A percentile compares a stretch with the other conserved stretches of the same genome.
Evolutionary conservation across 192 early-diverging fungal species (phyloP).

Genomic region (Coemansia sp.): DNA sequence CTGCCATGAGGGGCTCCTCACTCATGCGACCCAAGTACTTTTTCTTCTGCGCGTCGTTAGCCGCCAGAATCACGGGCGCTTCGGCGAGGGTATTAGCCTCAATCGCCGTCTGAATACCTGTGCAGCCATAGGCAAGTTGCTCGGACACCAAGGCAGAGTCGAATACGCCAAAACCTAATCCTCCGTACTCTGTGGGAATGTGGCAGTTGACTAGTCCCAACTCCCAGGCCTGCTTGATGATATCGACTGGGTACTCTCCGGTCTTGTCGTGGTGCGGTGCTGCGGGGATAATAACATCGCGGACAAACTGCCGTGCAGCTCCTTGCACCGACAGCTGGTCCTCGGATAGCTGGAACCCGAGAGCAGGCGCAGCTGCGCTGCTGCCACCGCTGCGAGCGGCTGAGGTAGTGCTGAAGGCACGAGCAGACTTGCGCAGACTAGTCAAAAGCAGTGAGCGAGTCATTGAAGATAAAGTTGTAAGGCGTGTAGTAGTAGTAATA

Average conservation of each 20-base stretch:
- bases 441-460: conserved; percentile 30
- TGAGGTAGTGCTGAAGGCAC: conserved; percentile 41
- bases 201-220: conserved; percentile 91
- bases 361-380: conserved; percentile 10
- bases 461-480: conserved; percentile 19
- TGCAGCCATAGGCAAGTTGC: conserved; percentile 92
- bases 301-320: conserved; percentile 86
- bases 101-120: conserved; percentile 95
- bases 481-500: neutral
- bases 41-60: conserved; percentile 87
- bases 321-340: conserved; percentile 89
- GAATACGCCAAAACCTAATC: conserved; percentile 86
- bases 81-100: conserved; percentile 96
- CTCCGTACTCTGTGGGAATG: conserved; percentile 83
- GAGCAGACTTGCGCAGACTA: conserved; percentile 32
- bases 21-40: conserved; percentile 98
- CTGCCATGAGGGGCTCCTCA: conserved; percentile 93
- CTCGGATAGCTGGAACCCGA: conserved; percentile 75
- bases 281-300: conserved; percentile 85
- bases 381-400: conserved; percentile 18
- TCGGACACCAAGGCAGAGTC: conserved; percentile 87
- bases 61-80: conserved; percentile 87
- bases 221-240: conserved; percentile 91
- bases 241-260: conserved; percentile 87
- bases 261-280: conserved; percentile 94